phyloP scores from a whole-genome alignment of 2,329 filamentous ascomycete genomes.

The Penicillium sp. region DNA sequence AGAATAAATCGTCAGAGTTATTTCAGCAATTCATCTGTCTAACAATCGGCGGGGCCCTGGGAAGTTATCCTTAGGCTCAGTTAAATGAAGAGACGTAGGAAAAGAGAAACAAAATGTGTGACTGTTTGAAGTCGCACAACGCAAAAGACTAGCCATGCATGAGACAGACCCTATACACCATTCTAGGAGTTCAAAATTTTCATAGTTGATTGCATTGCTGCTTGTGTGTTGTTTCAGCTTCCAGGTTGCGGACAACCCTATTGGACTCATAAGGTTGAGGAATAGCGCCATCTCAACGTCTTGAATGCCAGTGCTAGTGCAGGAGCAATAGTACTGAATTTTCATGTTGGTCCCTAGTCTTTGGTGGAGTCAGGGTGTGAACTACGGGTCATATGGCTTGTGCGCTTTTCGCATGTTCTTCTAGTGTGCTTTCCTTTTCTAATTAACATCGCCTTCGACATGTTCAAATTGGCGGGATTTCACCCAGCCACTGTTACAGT shows the following conservation, averaged over 20 bases:
- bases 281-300: constrained; percentile 1
- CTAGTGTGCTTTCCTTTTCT: constrained; percentile 5
- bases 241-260: constrained; percentile 1
- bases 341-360: not conserved
- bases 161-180: not conserved
- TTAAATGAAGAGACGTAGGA: not conserved
- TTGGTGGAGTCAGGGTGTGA: not conserved
- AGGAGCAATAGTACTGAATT: not conserved
- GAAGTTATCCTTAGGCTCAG: not conserved
- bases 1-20: not conserved
- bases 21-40: not conserved
- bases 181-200: not conserved
- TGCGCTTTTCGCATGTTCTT: not conserved
- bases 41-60: not conserved
- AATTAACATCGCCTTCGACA: too few species aligned
- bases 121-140: not conserved
- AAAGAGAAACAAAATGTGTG: not conserved
- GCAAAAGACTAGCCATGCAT: not conserved
- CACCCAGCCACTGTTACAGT: too few species aligned
- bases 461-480: too few species aligned
- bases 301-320: not conserved
- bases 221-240: constrained; percentile 1
- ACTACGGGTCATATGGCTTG: not conserved
- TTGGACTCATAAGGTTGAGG: not conserved
- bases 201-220: not conserved